These are phyloP conservation scores for Cotoneaster glaucophyllus DNA, from an alignment of 306 rosid species.

Conservation along the genomic window DNA sequence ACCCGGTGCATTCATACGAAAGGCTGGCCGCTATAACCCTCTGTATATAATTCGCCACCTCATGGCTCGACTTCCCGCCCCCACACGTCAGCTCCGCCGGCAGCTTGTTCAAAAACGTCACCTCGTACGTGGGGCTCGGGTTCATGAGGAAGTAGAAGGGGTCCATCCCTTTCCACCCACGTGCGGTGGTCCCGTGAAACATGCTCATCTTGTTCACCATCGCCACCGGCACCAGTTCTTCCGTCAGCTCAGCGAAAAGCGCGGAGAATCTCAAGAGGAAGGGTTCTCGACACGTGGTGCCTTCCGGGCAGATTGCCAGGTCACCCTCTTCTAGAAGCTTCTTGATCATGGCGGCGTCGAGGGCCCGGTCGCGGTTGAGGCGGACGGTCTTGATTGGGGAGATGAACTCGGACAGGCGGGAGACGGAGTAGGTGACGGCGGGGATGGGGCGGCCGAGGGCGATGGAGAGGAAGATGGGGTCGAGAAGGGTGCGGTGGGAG, in stretches of 20 bases:
- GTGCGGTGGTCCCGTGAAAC: conserved; percentile 86
- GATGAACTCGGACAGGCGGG: conserved; percentile 68
- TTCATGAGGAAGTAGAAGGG: conserved; percentile 90
- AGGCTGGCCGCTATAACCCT: conserved; percentile 60
- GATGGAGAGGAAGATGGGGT: conserved; percentile 76
- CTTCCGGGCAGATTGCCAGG: conserved; percentile 76
- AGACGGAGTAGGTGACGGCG: conserved; percentile 68
- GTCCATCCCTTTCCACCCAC: conserved; percentile 95
- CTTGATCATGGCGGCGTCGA: conserved; percentile 68
- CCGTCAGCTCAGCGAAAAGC: conserved; percentile 60
- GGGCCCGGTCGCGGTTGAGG: conserved; percentile 50
- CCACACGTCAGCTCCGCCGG: conserved; percentile 56
- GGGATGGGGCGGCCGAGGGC: conserved; percentile 76
- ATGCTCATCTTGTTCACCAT: conserved; percentile 82
- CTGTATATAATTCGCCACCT: conserved; percentile 84
- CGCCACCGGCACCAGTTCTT: conserved; percentile 80
- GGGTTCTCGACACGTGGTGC: conserved; percentile 82
- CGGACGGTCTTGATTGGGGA: conserved; percentile 74
- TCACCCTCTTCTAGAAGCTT: conserved; percentile 63
- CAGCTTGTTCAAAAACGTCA: conserved; percentile 60
- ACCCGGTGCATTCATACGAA: conserved; percentile 66
- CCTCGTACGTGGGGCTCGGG: conserved; percentile 76
- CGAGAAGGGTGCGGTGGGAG: conserved; percentile 72
- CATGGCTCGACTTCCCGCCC: conserved; percentile 60
- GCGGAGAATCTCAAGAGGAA: conserved; percentile 69